A percentile compares a stretch with the other conserved stretches of the same genome.
phyloP scores from a whole-genome alignment of 768 basidiomycete species.

The Tylopilus cervinicoccineus region DNA sequence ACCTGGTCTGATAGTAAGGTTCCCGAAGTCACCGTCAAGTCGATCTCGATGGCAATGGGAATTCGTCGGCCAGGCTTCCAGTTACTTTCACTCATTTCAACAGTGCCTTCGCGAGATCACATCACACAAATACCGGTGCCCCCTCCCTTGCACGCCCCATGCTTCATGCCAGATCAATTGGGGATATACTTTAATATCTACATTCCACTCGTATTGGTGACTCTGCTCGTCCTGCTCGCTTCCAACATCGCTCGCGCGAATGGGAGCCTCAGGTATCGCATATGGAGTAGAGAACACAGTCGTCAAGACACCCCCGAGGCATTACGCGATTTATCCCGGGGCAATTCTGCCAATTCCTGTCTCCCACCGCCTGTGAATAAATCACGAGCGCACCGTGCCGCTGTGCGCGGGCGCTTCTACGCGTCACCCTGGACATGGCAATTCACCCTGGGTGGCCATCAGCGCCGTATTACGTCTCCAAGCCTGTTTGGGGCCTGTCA shows the following conservation, averaged over 20 bases:
- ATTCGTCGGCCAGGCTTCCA: constrained; percentile 85
- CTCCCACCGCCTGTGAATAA: constrained; percentile 18
- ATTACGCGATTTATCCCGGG: constrained; percentile 11
- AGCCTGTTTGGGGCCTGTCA: constrained; percentile 14
- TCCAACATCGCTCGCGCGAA: constrained; percentile 21
- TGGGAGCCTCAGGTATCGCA: constrained; percentile 2
- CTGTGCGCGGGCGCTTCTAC: constrained; percentile 14
- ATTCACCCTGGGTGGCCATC: constrained; percentile 22
- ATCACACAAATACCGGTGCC: constrained; percentile 30
- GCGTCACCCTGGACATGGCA: constrained; percentile 21
- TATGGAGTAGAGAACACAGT: constrained; percentile 5
- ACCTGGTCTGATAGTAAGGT: constrained; percentile 27
- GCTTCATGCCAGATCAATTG: constrained; percentile 82
- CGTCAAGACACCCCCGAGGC: constrained; percentile 8
- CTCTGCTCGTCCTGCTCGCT: constrained; percentile 45
- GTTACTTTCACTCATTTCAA: constrained; percentile 68
- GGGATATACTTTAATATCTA: constrained; percentile 74
- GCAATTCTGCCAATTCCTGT: constrained; percentile 3
- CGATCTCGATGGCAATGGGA: constrained; percentile 88
- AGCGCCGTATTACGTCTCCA: constrained; percentile 22
- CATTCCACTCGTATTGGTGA: constrained; percentile 60
- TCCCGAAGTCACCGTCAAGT: constrained; percentile 83
- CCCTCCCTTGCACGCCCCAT: constrained; percentile 54
- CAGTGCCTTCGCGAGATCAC: constrained; percentile 23
- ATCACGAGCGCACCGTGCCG: constrained; percentile 3